phyloP scores from a whole-genome alignment of 371 early-diverging fungal species.

The Batrachochytrium dendrobatidis region DNA sequence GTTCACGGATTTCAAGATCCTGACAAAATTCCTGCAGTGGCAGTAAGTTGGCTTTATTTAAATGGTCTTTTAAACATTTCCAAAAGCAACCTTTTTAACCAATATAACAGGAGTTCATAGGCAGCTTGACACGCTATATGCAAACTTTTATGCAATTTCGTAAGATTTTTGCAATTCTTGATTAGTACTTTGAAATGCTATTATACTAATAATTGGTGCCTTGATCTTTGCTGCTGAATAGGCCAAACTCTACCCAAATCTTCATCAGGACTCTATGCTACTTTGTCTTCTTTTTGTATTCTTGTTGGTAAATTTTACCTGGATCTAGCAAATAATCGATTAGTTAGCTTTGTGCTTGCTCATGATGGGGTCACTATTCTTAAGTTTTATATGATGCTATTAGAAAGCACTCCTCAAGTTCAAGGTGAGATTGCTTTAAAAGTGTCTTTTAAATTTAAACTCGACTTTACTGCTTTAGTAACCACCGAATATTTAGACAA shows the following conservation, averaged over 20 bases:
- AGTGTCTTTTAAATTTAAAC: not conserved
- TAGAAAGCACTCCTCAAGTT: conserved; percentile 16
- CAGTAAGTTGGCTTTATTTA: conserved; percentile 21
- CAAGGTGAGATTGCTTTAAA: not conserved
- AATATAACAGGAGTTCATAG: no score
- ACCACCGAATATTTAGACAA: not conserved
- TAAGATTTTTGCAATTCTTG: not conserved
- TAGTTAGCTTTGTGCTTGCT: conserved; percentile 61
- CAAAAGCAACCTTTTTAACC: conserved; percentile 36
- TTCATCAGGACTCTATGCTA: not conserved
- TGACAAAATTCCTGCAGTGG: conserved; percentile 52
- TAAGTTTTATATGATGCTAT: conserved; percentile 66
- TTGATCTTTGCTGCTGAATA: no score
- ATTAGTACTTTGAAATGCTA: not conserved
- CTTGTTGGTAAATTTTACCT: conserved; percentile 80
- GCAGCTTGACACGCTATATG: no score
- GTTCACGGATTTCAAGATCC: conserved; percentile 68
- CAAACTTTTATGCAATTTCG: not conserved
- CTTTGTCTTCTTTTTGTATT: conserved; percentile 48
- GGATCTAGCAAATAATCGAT: conserved; percentile 53
- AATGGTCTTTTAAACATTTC: conserved; percentile 3
- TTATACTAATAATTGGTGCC: no score
- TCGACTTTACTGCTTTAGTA: not conserved
- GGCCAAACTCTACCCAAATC: not conserved
- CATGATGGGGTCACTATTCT: conserved; percentile 60